Evolutionary conservation across 257 asterid genomes (phyloP).

Genomic region (Petrea volubilis): DNA sequence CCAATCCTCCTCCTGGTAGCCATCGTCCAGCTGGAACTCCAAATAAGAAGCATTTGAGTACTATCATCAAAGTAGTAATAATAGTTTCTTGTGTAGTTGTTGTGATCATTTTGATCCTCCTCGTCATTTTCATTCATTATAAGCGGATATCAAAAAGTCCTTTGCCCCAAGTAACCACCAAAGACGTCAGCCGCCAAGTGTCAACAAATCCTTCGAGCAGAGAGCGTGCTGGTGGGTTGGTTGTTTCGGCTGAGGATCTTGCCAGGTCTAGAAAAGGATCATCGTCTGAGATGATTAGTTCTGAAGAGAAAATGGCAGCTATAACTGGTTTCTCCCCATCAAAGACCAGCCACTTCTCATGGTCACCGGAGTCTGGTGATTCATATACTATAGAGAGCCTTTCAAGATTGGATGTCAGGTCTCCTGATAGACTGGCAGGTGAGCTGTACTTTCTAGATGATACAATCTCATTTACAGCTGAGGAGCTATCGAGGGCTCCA

Average conservation of each 20-base stretch:
- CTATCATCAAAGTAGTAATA: slow-evolving; percentile 55
- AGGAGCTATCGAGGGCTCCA: slow-evolving; percentile 90
- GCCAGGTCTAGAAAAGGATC: slow-evolving; percentile 63
- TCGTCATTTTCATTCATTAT: slow-evolving; percentile 49
- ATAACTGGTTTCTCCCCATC: slow-evolving; percentile 86
- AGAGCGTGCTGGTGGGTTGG: slow-evolving; percentile 49
- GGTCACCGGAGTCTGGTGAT: slow-evolving; percentile 96
- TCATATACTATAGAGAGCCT: slow-evolving; percentile 70
- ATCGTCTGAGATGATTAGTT: slow-evolving; percentile 64
- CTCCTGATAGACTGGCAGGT: slow-evolving; percentile 87
- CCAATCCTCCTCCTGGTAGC: slow-evolving; percentile 68
- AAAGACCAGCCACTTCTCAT: slow-evolving; percentile 77
- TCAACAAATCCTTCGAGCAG: slow-evolving; percentile 60
- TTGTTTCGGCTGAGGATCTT: slow-evolving; percentile 72
- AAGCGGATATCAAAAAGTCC: slow-evolving; percentile 48
- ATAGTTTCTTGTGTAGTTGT: slow-evolving; percentile 63
- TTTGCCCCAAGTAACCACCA: slow-evolving; percentile 45
- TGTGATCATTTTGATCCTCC: slow-evolving; percentile 49
- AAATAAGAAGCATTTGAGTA: slow-evolving; percentile 40
- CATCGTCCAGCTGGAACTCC: slow-evolving; percentile 34
- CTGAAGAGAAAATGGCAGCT: slow-evolving; percentile 71
- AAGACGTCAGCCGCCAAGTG: slow-evolving; percentile 46
- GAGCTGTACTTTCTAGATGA: slow-evolving; percentile 94
- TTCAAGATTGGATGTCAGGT: slow-evolving; percentile 73
- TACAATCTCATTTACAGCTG: slow-evolving; percentile 79